Percentiles rank a stretch among this genome's conserved stretches.
These are phyloP conservation scores for Fusarium sororula DNA, from an alignment of 2,329 filamentous ascomycete species.

Conservation along the genomic window DNA sequence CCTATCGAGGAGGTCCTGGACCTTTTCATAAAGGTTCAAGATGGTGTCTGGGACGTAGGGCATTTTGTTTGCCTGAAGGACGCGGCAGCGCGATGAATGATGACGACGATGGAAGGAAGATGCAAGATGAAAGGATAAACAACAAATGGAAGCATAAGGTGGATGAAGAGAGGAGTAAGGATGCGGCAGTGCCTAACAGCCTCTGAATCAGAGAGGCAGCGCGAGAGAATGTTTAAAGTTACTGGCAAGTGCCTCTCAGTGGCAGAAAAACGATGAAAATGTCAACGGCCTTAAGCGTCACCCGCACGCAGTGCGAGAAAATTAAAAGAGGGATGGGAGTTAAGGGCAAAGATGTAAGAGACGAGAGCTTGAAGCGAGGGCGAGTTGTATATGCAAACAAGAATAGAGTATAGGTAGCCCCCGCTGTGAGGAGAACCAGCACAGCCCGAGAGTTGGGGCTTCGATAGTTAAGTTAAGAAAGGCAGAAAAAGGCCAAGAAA, in stretches of 20 bases:
- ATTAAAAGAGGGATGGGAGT: background rate
- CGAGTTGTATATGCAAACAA: background rate
- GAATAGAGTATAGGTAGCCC: background rate
- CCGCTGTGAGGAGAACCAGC: background rate
- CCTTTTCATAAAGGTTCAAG: background rate
- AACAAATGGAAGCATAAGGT: background rate
- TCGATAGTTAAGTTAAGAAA: background rate
- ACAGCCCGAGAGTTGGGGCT: too few species aligned
- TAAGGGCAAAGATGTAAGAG: background rate
- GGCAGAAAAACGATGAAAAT: background rate
- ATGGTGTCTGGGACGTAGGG: background rate
- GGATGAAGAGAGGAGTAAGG: background rate
- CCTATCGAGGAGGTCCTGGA: background rate
- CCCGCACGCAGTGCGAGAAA: background rate
- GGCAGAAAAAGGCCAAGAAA: background rate
- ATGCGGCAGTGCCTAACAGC: background rate
- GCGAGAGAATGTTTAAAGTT: background rate
- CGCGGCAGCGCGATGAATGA: background rate
- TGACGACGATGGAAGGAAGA: background rate
- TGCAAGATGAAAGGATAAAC: background rate
- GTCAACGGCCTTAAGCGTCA: background rate
- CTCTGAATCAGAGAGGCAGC: background rate
- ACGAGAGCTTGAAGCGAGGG: background rate
- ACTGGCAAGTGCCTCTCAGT: background rate
- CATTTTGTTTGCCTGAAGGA: background rate